Percentiles rank a stretch among this genome's conserved stretches.
Conservation (phyloP, 495 filamentous ascomycete genomes). For the Penicillium chermesinum region DNA sequence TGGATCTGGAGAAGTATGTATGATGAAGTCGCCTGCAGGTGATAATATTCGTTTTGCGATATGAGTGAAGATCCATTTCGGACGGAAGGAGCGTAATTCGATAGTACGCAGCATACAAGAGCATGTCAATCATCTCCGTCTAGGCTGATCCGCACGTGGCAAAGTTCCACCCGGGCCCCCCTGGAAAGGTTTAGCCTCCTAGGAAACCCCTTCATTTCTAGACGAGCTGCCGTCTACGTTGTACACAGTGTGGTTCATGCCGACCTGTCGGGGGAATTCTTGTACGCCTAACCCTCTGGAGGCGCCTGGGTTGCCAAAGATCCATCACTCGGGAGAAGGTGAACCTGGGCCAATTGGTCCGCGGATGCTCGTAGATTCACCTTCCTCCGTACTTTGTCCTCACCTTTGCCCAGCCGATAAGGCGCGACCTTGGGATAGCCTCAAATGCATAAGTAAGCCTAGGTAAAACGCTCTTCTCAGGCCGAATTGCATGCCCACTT, state of each 20-base stretch:
- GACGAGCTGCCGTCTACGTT: not conserved
- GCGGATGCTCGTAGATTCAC: too few species aligned
- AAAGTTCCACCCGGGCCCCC: conserved; percentile 12
- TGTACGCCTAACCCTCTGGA: too few species aligned
- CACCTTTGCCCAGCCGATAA: too few species aligned
- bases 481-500: conserved; percentile 6
- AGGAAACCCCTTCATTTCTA: not conserved
- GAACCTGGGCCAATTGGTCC: too few species aligned
- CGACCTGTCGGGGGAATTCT: too few species aligned
- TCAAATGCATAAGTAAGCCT: not conserved
- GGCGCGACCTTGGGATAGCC: too few species aligned
- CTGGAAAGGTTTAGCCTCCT: not conserved
- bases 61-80: not conserved
- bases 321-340: too few species aligned
- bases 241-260: too few species aligned
- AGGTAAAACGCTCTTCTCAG: not conserved
- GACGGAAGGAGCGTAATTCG: not conserved
- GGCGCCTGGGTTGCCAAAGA: too few species aligned
- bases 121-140: conserved; percentile 2
- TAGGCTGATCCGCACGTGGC: conserved; percentile 21
- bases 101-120: not conserved
- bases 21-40: too few species aligned
- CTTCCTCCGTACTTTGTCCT: not conserved
- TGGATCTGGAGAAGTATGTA: too few species aligned
- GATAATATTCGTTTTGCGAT: too few species aligned